Base-by-base conservation (phyloP, 1,284 basidiomycete species). In the Marasmius fiardii region DNA sequence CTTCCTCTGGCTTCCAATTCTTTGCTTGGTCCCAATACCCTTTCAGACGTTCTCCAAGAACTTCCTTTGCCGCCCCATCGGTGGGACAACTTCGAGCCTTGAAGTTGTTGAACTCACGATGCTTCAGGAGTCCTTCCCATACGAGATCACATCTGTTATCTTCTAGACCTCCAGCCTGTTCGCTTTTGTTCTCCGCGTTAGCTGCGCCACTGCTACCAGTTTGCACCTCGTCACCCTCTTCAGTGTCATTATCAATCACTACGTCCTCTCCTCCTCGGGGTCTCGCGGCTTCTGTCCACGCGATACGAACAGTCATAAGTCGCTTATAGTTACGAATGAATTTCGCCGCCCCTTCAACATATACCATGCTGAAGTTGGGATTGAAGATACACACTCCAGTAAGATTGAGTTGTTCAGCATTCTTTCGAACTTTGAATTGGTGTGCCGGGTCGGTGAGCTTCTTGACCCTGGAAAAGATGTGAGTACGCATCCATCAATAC, bases 21-120 rank as follows among this genome's bases (percentile, higher is more conserved):
- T 95, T 97, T 33, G 94, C 88, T 68, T 93, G 82, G 70, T 98
- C 96, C 95, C 95, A 98, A 68, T 94, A 92, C 0, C 92, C 90
- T 41, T 88, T 86, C 71, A 93, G 72, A 74, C 88, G 92, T 57
- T 82, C 77, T 0, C 94, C 95, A 35, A 98, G 76, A 51, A 84
- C 78, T 64, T 97, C 93, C 72, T 92, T 92, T 6, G 93, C 96
- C 47, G 85, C 78, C 21, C 79, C 73, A 70, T 99, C 96, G 5
- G 88, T 91, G 48, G 93, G 93, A 61, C 90, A 94, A 57, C 85
- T 88, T 72, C 87, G 88, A 34, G 90, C 86, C 65, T 88, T 90
- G 73, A 97, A 95, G 51, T 78, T 79, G 64, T 75, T 86, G 71
- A 95, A 98, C 35, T 82, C 77, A 34, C 93, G 78, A 61, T 98